These are phyloP conservation scores for Chaetomium strumarium DNA, from an alignment of 2,329 filamentous ascomycete species.

Conservation along the genomic window DNA sequence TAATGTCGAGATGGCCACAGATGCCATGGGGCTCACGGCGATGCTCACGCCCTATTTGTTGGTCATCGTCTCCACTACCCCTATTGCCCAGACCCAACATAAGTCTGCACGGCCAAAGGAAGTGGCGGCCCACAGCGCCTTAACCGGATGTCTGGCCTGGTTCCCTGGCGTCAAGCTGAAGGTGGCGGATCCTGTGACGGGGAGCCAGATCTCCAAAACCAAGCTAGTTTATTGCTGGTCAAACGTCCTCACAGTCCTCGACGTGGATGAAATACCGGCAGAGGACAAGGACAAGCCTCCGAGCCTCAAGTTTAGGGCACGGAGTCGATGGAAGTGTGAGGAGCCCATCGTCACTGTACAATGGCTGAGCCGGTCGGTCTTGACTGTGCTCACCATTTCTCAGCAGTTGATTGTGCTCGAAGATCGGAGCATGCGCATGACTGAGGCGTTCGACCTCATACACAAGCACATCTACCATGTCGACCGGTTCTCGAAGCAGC, in stretches of 20 bases:
- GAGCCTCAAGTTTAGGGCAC: slow-evolving; percentile 70
- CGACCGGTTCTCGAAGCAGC: slow-evolving; percentile 82
- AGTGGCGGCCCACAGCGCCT: slow-evolving; percentile 77
- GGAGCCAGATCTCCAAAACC: slow-evolving; percentile 65
- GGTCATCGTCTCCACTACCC: slow-evolving; percentile 95
- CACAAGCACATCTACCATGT: slow-evolving; percentile 88
- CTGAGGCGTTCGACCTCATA: slow-evolving; percentile 87
- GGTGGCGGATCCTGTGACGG: slow-evolving; percentile 58
- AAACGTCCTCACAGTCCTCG: slow-evolving; percentile 88
- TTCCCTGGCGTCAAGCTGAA: slow-evolving; percentile 95
- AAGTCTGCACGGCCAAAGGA: slow-evolving; percentile 90
- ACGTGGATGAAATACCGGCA: slow-evolving; percentile 67
- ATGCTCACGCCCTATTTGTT: slow-evolving; percentile 93
- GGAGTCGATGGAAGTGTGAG: slow-evolving; percentile 86
- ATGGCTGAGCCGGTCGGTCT: slow-evolving; percentile 89
- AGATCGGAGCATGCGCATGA: slow-evolving; percentile 81
- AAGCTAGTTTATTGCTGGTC: slow-evolving; percentile 99
- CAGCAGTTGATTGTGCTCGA: slow-evolving; percentile 90
- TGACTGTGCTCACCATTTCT: slow-evolving; percentile 88
- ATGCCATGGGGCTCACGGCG: slow-evolving; percentile 83
- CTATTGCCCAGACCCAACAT: slow-evolving; percentile 91
- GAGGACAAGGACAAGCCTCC: slow-evolving; percentile 72
- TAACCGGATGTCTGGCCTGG: slow-evolving; percentile 94
- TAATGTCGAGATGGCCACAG: slow-evolving; percentile 86
- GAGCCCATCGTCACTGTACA: slow-evolving; percentile 95